Base-by-base conservation (phyloP, 441 rosid species). In the Erodium moschatum region DNA sequence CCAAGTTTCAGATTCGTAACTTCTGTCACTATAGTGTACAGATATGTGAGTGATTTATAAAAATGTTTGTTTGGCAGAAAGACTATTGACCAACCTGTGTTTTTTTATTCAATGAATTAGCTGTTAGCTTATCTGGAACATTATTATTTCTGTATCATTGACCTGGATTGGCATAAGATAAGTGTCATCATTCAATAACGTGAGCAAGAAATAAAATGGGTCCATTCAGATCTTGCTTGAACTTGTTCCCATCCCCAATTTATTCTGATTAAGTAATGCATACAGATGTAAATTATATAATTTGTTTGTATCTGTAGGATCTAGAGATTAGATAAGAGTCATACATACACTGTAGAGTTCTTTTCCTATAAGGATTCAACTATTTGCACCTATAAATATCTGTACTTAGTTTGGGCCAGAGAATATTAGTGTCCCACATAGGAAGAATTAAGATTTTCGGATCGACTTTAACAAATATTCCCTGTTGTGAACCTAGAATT, bases 81-180 rank as follows among this genome's bases (percentile, higher is more conserved):
- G 6, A 12, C 6, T 2, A n/a, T 48, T 48, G 18, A 48, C 16
- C 5, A 52, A 52, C n/a, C 20, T 52, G 60, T 52, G 10, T 52
- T 52, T 52, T 52, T 52, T 52, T n/a, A n/a, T 52, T 52, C 11
- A 15, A 52, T 52, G 60, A 52, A 52, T 52, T 52, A n/a, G 60
- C 60, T 52, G 60, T 52, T 16, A 15, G 60, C 60, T 15, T 52
- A 15, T 16, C 61, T 16, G 9, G 21, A 54, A 16, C 24, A 54
- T 24, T 16, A 18, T 54, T 15, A 15, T 38, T 38, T 38, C 1
- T 5, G 0, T 54, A 16, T 2, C 20, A 54, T 18, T 54, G 61
- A 54, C 61, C 21, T 8, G 60, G 2, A 54, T 54, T 54, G 10
- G 21, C 27, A 58, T 20, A 58, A 58, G 56, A 48, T 48, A 13